A percentile compares a stretch with the other conserved stretches of the same genome.
These are phyloP conservation scores for Pezicula carpinea DNA, from an alignment of 2,329 filamentous ascomycete species.

Conservation along the genomic window DNA sequence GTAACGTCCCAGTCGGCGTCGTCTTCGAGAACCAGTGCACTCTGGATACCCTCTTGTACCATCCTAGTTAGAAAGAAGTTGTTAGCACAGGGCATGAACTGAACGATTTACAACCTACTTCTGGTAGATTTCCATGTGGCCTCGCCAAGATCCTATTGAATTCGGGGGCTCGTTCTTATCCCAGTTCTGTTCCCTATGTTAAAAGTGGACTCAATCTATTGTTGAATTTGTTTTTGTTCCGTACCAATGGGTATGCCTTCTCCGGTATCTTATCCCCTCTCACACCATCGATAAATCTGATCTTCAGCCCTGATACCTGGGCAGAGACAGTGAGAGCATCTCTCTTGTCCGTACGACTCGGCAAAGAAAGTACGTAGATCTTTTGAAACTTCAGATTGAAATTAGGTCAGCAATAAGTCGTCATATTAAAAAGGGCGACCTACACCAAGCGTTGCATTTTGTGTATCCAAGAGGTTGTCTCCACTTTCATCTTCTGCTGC, in stretches of 20 bases:
- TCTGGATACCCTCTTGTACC: not conserved
- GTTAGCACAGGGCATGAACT: not conserved
- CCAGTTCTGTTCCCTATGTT: not conserved
- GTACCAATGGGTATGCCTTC: constrained; percentile 33
- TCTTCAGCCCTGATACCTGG: constrained; percentile 33
- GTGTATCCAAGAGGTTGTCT: not conserved
- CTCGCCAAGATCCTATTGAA: constrained; percentile 35
- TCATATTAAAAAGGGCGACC: not conserved
- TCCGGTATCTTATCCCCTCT: constrained; percentile 32
- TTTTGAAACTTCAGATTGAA: constrained; percentile 30
- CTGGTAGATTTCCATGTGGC: constrained; percentile 32
- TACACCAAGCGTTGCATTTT: not conserved
- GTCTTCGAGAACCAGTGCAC: constrained; percentile 35
- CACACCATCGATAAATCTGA: constrained; percentile 39
- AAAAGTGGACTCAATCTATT: no score
- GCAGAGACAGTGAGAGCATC: constrained; percentile 40
- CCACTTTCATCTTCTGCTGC: no score
- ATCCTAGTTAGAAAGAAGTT: not conserved
- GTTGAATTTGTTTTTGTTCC: no score
- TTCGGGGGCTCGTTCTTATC: constrained; percentile 18
- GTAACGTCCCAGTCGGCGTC: constrained; percentile 38
- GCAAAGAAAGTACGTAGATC: constrained; percentile 40
- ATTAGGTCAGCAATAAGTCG: not conserved
- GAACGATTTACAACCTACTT: constrained; percentile 6
- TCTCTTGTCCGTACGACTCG: constrained; percentile 41